Percentiles rank a stretch among this genome's conserved stretches.
These are phyloP conservation scores for Boletus coffeatus DNA, from an alignment of 1,284 basidiomycete genomes.

Conservation along the genomic window DNA sequence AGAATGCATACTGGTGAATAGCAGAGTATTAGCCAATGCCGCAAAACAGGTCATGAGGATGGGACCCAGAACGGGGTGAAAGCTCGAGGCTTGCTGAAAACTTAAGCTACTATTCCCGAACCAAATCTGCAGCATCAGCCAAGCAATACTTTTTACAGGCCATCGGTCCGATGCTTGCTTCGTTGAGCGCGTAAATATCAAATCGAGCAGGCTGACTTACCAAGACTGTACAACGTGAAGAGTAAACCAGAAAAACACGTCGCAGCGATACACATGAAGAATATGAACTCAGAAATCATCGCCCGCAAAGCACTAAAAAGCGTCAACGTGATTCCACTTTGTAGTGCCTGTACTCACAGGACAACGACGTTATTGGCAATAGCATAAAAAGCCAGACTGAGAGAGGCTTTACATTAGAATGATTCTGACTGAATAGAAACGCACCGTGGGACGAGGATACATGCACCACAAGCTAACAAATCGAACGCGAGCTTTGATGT, in stretches of 20 bases:
- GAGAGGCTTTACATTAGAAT: constrained; percentile 2
- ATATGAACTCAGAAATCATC: constrained; percentile 75
- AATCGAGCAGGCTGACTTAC: constrained; percentile 29
- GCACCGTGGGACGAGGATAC: constrained; percentile 80
- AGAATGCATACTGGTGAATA: constrained; percentile 67
- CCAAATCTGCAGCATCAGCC: constrained; percentile 82
- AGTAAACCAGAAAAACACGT: constrained; percentile 86
- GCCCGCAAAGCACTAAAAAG: constrained; percentile 58
- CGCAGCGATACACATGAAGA: constrained; percentile 79
- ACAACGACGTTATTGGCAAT: constrained; percentile 82
- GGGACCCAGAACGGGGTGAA: constrained; percentile 82
- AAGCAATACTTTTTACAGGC: constrained; percentile 67
- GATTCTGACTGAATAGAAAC: constrained; percentile 1
- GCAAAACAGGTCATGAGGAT: constrained; percentile 85
- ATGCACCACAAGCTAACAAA: constrained; percentile 78
- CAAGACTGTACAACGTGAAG: constrained; percentile 79
- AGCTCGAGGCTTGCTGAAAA: constrained; percentile 63
- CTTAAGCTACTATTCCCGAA: constrained; percentile 76
- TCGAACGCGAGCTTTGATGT: constrained; percentile 75
- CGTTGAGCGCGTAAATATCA: constrained; percentile 13
- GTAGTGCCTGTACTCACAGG: constrained; percentile 42
- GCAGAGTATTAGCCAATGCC: constrained; percentile 72
- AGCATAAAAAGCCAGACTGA: constrained; percentile 77
- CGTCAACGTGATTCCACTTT: constrained; percentile 7
- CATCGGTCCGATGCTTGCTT: constrained; percentile 46